Evolutionary conservation across 805 yeast genomes (phyloP).

Genomic region (Nakazawaea siamensis): DNA sequence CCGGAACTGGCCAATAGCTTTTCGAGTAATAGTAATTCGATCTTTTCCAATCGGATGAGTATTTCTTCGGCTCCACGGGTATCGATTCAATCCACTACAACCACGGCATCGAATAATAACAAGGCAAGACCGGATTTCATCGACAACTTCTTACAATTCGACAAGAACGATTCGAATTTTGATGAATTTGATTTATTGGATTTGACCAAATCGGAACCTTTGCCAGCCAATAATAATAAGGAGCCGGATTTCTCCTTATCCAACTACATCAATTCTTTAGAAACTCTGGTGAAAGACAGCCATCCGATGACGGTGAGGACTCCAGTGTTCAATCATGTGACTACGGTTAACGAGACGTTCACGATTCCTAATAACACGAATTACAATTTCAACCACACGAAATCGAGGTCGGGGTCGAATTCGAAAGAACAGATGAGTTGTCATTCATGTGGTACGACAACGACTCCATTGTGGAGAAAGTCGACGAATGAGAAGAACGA

Average conservation of each 20-base stretch:
- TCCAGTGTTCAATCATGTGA: constrained; percentile 11
- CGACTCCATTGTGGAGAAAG: constrained; percentile 92
- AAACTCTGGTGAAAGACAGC: constrained; percentile 21
- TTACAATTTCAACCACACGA: constrained; percentile 1
- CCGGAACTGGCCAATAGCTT: constrained; percentile 16
- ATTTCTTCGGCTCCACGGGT: constrained; percentile 9
- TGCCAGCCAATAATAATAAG: constrained; percentile 4
- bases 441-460: constrained; percentile 83
- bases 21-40: constrained; percentile 13
- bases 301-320: constrained; percentile 1
- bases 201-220: constrained; percentile 16
- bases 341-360: constrained; percentile 12
- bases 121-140: constrained; percentile 17
- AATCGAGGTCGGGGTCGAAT: not conserved
- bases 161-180: constrained; percentile 6
- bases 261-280: constrained; percentile 24
- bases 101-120: not conserved
- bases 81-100: not conserved
- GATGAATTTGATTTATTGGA: constrained; percentile 20
- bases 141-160: constrained; percentile 15
- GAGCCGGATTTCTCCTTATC: constrained; percentile 15
- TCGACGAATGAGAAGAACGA: constrained; percentile 48
- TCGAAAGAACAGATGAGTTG: constrained; percentile 40
- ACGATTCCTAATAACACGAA: constrained; percentile 10
- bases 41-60: constrained; percentile 13